Evolutionary conservation across 345 rosid genomes (phyloP).

Genomic region (Garcia nutans): DNA sequence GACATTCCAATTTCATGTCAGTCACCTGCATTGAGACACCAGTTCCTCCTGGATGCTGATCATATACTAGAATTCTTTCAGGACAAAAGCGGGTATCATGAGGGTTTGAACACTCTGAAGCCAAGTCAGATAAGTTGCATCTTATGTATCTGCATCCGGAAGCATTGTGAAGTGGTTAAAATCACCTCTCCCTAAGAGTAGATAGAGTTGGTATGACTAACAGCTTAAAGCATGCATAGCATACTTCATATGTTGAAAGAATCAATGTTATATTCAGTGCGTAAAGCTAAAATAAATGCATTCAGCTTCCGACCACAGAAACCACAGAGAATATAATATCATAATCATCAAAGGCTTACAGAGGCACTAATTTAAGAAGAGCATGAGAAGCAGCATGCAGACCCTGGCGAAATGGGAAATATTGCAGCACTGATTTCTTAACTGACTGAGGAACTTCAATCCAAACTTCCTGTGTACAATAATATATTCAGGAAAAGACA

Average conservation of each 20-base stretch:
- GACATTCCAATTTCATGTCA: slow-evolving; percentile 7
- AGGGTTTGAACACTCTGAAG: slow-evolving; percentile 86
- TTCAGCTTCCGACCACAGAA: slow-evolving; percentile 1
- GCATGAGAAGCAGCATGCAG: slow-evolving; percentile 97
- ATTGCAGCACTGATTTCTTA: slow-evolving; percentile 44
- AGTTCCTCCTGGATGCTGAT: slow-evolving; percentile 90
- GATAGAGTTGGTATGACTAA: not conserved
- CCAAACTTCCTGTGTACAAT: slow-evolving; percentile 75
- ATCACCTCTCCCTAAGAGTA: not conserved
- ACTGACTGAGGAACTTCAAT: slow-evolving; percentile 64
- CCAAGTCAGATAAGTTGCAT: slow-evolving; percentile 84
- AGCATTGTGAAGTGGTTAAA: slow-evolving; percentile 19
- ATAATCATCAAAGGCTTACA: slow-evolving; percentile 40
- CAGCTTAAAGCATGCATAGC: not conserved
- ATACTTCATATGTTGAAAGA: not conserved
- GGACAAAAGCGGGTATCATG: slow-evolving; percentile 55
- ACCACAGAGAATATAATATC: not conserved
- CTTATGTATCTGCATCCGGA: slow-evolving; percentile 50
- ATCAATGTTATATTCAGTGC: not conserved
- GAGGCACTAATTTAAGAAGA: slow-evolving; percentile 71
- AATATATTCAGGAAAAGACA: slow-evolving; percentile 6
- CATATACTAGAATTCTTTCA: slow-evolving; percentile 78
- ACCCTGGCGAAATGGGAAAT: slow-evolving; percentile 58
- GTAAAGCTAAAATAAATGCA: not conserved
- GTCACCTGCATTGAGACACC: slow-evolving; percentile 78